A percentile compares a stretch with the other conserved stretches of the same genome.
phyloP scores from a whole-genome alignment of 2,329 filamentous ascomycete species.

The Gnomoniopsis sp. region DNA sequence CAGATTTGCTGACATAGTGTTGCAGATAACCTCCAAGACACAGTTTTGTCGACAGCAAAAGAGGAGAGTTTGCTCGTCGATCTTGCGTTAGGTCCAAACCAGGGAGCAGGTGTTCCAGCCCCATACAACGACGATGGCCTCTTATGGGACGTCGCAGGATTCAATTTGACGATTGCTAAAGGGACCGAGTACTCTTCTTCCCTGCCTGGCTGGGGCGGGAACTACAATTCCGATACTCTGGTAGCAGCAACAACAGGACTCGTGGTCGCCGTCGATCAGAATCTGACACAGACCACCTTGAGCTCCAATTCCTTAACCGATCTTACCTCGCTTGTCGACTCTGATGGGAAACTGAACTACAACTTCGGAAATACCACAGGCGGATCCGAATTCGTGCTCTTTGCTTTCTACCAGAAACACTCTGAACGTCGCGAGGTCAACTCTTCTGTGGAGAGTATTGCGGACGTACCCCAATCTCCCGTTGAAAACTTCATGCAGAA shows the following conservation, averaged over 20 bases:
- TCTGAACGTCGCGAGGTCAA: constrained; percentile 5
- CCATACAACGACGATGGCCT: constrained; percentile 30
- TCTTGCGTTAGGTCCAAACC: constrained; percentile 42
- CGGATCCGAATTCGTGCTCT: constrained; percentile 7
- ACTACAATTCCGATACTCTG: constrained; percentile 27
- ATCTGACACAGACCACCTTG: constrained; percentile 6
- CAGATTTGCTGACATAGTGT: constrained; percentile 18
- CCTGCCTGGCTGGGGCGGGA: constrained; percentile 35
- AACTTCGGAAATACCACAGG: not conserved
- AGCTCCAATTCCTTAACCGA: constrained; percentile 11
- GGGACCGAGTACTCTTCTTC: constrained; percentile 26
- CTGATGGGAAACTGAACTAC: constrained; percentile 1
- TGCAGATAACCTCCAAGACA: constrained; percentile 25
- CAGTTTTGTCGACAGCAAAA: constrained; percentile 28
- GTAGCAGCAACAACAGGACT: constrained; percentile 10
- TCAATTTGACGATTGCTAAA: constrained; percentile 27
- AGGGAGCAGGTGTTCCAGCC: constrained; percentile 44
- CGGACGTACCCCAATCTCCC: constrained; percentile 2
- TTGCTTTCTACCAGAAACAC: constrained; percentile 10
- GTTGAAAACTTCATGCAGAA: constrained; percentile 15
- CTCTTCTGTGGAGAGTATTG: not conserved
- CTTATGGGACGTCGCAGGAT: constrained; percentile 29
- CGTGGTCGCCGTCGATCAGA: constrained; percentile 14
- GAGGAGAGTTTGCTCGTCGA: constrained; percentile 39
- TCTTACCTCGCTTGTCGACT: constrained; percentile 6